Conservation (phyloP, 1,284 basidiomycete genomes). For the Apiotrichum gamsii region DNA sequence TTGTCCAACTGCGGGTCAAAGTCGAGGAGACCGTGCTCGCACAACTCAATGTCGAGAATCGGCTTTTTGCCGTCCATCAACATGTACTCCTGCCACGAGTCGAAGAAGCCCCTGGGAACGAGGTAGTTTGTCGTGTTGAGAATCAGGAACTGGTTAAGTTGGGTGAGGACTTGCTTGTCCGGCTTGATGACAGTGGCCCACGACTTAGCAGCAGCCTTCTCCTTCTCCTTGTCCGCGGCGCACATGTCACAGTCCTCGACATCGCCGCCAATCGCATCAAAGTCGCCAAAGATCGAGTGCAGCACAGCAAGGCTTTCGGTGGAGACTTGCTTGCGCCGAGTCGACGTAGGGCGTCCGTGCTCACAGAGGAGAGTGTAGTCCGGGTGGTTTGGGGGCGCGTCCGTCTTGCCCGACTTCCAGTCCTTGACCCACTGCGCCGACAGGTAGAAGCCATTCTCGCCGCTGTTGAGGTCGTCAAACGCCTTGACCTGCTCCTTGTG, state of each 20-base stretch:
- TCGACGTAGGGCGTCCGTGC: constrained; percentile 20
- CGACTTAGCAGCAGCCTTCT: not conserved
- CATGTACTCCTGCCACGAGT: constrained; percentile 22
- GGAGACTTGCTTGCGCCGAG: constrained; percentile 7
- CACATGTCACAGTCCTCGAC: constrained; percentile 19
- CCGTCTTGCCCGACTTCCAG: constrained; percentile 20
- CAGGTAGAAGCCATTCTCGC: constrained; percentile 15
- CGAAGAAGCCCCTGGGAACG: constrained; percentile 21
- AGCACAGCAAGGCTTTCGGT: constrained; percentile 21
- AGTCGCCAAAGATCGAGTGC: constrained; percentile 28
- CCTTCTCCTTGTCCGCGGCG: not conserved
- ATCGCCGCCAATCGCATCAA: constrained; percentile 12
- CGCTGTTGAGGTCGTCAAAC: constrained; percentile 26
- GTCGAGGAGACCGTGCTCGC: constrained; percentile 34
- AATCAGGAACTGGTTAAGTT: constrained; percentile 4
- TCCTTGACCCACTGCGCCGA: constrained; percentile 24
- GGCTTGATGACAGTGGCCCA: constrained; percentile 4
- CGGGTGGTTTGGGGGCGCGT: constrained; percentile 14
- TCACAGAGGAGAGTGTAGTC: constrained; percentile 30
- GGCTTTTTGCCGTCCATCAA: constrained; percentile 6
- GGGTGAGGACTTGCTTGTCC: constrained; percentile 6
- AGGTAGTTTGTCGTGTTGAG: constrained; percentile 24
- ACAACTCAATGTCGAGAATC: constrained; percentile 18
- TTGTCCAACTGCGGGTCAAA: constrained; percentile 30
- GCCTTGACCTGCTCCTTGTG: constrained; percentile 8